Base-by-base conservation (phyloP, 306 rosid species). In the Hippophae rhamnoides region DNA sequence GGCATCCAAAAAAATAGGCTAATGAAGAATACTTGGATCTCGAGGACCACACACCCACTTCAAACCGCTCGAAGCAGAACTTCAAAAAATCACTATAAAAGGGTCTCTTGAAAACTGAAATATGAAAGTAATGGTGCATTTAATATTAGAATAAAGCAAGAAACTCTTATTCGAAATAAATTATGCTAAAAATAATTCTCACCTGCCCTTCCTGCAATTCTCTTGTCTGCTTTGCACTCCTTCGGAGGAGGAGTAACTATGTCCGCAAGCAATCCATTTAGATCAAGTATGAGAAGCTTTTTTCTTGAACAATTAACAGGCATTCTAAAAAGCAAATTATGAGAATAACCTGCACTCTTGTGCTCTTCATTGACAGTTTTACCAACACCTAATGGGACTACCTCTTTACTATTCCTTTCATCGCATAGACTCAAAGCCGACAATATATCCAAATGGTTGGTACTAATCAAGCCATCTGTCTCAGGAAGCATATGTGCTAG, bases 21-120 rank as follows among this genome's bases (percentile, higher is more conserved):
- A 65, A 58, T 47, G 76, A 77, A 54, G 57, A 62, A 57, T 83
- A 90, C 98, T 67, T 78, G 47, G 46, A 61, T 81, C 98, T 81
- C 61, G 98, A 87, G 63, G 98, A 81, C 98, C 98, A 90, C 43
- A 87, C 52, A 14, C 73, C 98, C 58, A 87, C 96, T 77, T 90
- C 96, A 79, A 90, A 90, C 7, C 69, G 77, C 75, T 87, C 83
- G 26, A 90, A 90, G 90, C 98, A 90, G 75, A 87, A 90, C 58
- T 74, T 65, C 47, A 87, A 79, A 70, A 90, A 90, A 72, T 87
- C 95, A 13, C 46, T 41, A 76, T 56, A 90, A 74, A 63, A 84
- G 49, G 98, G 96, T 62, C 96, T 90, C 75, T 77, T 83, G 82
- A 83, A 85, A 68, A 87, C 98, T 90, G 87, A 65, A 84, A 69